A percentile compares a stretch with the other conserved stretches of the same genome.
phyloP scores from a whole-genome alignment of 768 basidiomycete genomes.

The Mycena venus region DNA sequence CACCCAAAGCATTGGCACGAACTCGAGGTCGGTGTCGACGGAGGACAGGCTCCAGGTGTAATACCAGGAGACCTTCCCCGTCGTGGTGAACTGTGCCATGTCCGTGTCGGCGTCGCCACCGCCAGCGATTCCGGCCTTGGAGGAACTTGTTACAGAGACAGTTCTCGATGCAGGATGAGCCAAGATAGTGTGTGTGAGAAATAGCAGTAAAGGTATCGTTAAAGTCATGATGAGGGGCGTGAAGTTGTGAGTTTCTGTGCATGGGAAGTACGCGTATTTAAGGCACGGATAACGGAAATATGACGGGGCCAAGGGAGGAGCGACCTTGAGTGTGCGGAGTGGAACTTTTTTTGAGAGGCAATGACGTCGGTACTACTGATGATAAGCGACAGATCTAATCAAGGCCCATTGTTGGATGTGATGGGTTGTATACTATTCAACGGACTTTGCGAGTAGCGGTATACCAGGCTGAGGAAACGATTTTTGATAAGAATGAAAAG shows the following conservation, averaged over 20 bases:
- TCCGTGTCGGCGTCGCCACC: slow-evolving; percentile 57
- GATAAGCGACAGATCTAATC: background rate
- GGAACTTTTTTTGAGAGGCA: background rate
- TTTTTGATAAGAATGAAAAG: too few species aligned
- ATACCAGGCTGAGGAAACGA: too few species aligned
- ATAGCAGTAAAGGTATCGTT: slow-evolving; percentile 21
- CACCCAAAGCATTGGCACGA: slow-evolving; percentile 73
- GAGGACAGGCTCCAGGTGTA: slow-evolving; percentile 63
- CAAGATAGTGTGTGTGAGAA: background rate
- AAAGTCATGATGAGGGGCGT: slow-evolving; percentile 25
- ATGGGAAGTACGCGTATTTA: slow-evolving; percentile 5
- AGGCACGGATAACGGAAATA: background rate
- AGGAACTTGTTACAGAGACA: slow-evolving; percentile 44
- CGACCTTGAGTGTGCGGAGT: slow-evolving; percentile 12
- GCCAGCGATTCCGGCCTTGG: slow-evolving; percentile 68
- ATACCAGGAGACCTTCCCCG: slow-evolving; percentile 69
- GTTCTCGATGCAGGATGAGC: slow-evolving; percentile 28
- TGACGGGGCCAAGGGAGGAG: slow-evolving; percentile 7
- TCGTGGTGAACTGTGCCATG: slow-evolving; percentile 56
- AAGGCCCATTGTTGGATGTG: background rate
- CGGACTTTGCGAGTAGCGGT: too few species aligned
- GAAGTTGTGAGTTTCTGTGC: background rate
- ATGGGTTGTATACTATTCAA: background rate
- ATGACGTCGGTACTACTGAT: background rate
- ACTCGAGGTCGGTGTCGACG: slow-evolving; percentile 57